Percentiles rank a stretch among this genome's conserved stretches.
phyloP scores from a whole-genome alignment of 192 early-diverging fungal genomes.

The Entomortierella lignicola region DNA sequence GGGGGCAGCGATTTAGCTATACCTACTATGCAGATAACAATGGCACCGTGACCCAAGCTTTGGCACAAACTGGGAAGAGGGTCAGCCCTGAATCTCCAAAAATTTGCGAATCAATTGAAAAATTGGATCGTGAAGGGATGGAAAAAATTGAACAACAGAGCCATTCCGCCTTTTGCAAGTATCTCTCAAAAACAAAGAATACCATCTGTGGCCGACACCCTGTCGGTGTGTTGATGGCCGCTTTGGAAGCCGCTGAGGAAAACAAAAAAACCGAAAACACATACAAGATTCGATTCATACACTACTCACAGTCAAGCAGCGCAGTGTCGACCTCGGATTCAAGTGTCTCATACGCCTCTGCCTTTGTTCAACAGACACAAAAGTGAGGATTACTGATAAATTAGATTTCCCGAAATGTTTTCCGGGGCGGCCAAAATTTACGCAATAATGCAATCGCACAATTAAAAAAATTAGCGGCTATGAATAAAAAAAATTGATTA shows the following conservation, averaged over 20 bases:
- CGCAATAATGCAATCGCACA: too few species aligned
- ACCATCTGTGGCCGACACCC: slow-evolving; percentile 97
- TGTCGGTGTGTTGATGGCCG: slow-evolving; percentile 85
- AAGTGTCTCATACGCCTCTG: slow-evolving; percentile 46
- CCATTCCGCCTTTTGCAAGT: slow-evolving; percentile 71
- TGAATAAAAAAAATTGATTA: too few species aligned
- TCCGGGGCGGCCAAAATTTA: neutral
- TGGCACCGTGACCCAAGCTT: slow-evolving; percentile 9
- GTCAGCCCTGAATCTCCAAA: slow-evolving; percentile 1
- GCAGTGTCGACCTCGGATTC: slow-evolving; percentile 27
- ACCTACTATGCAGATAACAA: slow-evolving; percentile 67
- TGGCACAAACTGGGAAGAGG: slow-evolving; percentile 9
- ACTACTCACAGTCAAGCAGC: slow-evolving; percentile 87
- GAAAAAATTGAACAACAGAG: slow-evolving; percentile 71
- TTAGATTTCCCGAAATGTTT: neutral
- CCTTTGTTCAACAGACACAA: slow-evolving; percentile 29
- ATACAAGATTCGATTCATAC: slow-evolving; percentile 67
- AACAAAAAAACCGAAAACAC: slow-evolving; percentile 1
- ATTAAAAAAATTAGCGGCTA: too few species aligned
- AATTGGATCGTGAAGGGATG: slow-evolving; percentile 88
- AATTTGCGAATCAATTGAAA: slow-evolving; percentile 84
- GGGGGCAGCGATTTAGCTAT: slow-evolving; percentile 88
- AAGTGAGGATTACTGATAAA: neutral
- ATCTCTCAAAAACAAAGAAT: slow-evolving; percentile 83
- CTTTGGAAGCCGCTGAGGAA: slow-evolving; percentile 54